Conservation (phyloP, 176 grass and related monocot species). For the Secale cereale region DNA sequence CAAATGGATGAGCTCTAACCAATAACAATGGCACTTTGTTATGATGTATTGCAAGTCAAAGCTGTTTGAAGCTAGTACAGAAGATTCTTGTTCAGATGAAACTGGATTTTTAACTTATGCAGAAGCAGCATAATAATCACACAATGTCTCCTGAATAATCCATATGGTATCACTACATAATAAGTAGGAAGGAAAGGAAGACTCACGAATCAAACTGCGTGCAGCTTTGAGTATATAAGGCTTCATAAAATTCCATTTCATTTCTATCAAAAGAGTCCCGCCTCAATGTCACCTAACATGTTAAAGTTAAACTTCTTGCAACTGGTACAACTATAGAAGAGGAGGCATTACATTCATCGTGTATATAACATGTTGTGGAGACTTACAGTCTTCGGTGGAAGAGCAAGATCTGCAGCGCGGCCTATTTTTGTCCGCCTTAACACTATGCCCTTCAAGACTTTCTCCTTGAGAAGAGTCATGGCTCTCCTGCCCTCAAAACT, state of each 20-base stretch:
- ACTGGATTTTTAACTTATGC: neutral
- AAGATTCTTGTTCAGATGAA: neutral
- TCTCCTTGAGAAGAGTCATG: conserved; percentile 79
- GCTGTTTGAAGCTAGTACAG: conserved; percentile 3
- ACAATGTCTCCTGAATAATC: neutral
- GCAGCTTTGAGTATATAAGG: conserved; percentile 89
- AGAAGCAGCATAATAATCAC: conserved; percentile 10
- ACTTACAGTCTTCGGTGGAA: conserved; percentile 89
- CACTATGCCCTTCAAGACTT: conserved; percentile 84
- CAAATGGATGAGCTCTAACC: neutral
- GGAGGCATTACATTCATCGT: neutral
- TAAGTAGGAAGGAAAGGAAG: conserved; percentile 6
- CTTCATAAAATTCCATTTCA: conserved; percentile 95
- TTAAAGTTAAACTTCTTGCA: conserved; percentile 14
- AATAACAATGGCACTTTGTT: neutral
- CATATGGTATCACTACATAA: conserved; percentile 5
- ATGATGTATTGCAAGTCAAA: neutral
- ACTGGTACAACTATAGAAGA: neutral
- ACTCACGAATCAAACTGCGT: conserved; percentile 94
- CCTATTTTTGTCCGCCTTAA: conserved; percentile 91
- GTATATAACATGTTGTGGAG: neutral
- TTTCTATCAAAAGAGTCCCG: conserved; percentile 75
- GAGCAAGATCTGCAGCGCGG: conserved; percentile 85
- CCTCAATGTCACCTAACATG: conserved; percentile 77
- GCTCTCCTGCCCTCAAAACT: conserved; percentile 39